Evolutionary conservation across 2,329 filamentous ascomycete species (phyloP).

Genomic region (Beauveria pseudobassiana): DNA sequence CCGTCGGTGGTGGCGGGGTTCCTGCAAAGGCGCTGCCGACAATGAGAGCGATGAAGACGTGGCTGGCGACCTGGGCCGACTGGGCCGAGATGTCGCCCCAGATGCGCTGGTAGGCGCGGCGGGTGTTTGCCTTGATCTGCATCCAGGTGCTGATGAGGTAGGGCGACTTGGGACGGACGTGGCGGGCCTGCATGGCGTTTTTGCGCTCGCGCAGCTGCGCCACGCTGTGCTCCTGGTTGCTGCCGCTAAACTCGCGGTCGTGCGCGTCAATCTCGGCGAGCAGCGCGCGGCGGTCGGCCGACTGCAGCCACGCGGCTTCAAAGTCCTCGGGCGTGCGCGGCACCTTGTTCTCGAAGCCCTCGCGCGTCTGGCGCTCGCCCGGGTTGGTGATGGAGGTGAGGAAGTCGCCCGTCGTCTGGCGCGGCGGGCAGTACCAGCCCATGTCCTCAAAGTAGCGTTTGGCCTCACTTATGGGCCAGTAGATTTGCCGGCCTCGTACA

Average conservation of each 20-base stretch:
- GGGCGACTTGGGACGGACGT: constrained; percentile 45
- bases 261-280: constrained; percentile 43
- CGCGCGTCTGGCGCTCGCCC: constrained; percentile 44
- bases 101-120: constrained; percentile 43
- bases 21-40: constrained; percentile 54
- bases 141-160: constrained; percentile 50
- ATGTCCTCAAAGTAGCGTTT: constrained; percentile 59
- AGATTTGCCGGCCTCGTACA: constrained; percentile 73
- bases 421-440: constrained; percentile 59
- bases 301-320: constrained; percentile 39
- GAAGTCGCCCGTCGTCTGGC: constrained; percentile 64
- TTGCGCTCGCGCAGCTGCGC: constrained; percentile 40
- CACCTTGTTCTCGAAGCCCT: constrained; percentile 53
- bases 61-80: constrained; percentile 34
- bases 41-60: constrained; percentile 51
- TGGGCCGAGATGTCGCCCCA: constrained; percentile 44
- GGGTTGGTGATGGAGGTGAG: constrained; percentile 63
- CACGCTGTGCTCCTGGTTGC: constrained; percentile 29
- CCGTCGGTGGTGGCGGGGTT: constrained; percentile 40
- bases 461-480: too few relatives aligned
- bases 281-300: constrained; percentile 35
- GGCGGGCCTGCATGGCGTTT: constrained; percentile 42
- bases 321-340: constrained; percentile 67
- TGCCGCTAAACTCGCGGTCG: constrained; percentile 36
- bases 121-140: constrained; percentile 45